Evolutionary conservation across 2,329 filamentous ascomycete genomes (phyloP), one percentile per base, ranked within the genome.

Genomic region (Botrytis deweyae): DNA sequence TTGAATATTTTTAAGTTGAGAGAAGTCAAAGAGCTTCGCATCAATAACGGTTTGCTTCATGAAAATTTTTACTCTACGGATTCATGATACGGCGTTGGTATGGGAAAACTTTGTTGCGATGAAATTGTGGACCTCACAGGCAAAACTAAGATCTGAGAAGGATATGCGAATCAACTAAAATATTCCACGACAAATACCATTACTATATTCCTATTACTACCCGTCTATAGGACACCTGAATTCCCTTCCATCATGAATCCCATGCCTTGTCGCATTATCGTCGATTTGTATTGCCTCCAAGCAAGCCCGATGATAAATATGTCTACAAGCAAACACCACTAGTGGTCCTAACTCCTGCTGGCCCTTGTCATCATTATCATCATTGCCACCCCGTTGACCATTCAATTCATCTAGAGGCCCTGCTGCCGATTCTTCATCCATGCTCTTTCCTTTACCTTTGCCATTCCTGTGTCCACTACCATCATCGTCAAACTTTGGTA

Each of bases 221-320:
- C 87, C 73, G 83, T 85, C 76, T 82, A 83, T 77, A 40, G 80
- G 77, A 74, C 80, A 80, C 81, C 78, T 75, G 72, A 80, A 81
- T 73, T 80, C 80, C 79, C 80, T 77, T 81, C 84, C 79, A 84
- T 83, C 68, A 79, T 90, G 88, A 79, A 90, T 86, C 77, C 83
- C 84, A 80, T 59, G 38, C 22, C 29, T 59, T 8, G 88, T 89
- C 84, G 63, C 71, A 81, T 85, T 84, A 75, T 87, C 85, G 49
- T 86, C 86, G 77, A 89, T 88, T 77, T 89, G 88, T 77, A 91
- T 81, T 74, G 88, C 87, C 80, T 95, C 92, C 58, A 93, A 83
- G 80, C 91, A 94, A 40, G 84, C 85, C 80, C 90, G 86, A 83
- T 93, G 91, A 78, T 91, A 92, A 29, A 92, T 88, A 81, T 93